These are phyloP conservation scores for Beauveria sp. DNA, from an alignment of 2,329 filamentous ascomycete species.

Conservation along the genomic window DNA sequence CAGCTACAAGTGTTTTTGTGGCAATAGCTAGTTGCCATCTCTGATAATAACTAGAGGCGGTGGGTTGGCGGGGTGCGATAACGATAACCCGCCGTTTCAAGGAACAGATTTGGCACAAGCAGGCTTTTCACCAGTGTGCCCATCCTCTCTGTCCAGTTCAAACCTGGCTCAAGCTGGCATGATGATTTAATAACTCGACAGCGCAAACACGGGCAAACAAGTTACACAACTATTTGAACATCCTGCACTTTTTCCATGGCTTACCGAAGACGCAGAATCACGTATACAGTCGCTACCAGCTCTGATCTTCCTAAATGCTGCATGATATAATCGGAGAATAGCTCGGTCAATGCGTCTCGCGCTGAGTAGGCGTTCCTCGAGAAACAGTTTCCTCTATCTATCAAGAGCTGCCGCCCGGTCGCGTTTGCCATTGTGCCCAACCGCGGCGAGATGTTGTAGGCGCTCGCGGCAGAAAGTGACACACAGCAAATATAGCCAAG, in stretches of 20 bases:
- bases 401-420: no score
- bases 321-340: no score
- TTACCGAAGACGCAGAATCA: background rate
- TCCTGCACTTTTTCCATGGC: background rate
- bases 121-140: background rate
- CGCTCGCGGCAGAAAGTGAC: no score
- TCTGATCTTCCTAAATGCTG: no score
- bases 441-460: no score
- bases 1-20: background rate
- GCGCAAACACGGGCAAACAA: background rate
- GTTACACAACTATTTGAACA: no score
- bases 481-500: no score
- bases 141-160: background rate
- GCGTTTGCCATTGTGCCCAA: no score
- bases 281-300: background rate
- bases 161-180: background rate
- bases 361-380: no score
- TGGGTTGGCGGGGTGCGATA: slow-evolving; percentile 29
- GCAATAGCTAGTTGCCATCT: background rate
- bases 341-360: no score
- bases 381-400: no score
- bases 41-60: background rate
- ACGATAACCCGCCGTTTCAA: slow-evolving; percentile 27
- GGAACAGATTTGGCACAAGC: background rate
- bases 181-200: background rate